A percentile compares a stretch with the other conserved stretches of the same genome.
Conservation (phyloP, 495 filamentous ascomycete genomes). For the Letharia lupina region DNA sequence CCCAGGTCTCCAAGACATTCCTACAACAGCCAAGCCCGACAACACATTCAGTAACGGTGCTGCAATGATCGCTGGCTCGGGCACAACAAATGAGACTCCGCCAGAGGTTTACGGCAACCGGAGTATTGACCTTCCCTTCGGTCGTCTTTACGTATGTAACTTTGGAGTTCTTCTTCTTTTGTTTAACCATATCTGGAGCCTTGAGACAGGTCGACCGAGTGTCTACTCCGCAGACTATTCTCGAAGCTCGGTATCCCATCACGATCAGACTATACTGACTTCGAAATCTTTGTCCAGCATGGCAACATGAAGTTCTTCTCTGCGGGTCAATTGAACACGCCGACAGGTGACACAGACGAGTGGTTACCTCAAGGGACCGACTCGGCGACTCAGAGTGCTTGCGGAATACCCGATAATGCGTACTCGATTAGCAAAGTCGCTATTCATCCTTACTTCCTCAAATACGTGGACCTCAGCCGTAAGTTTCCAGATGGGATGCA, state of each 20-base stretch:
- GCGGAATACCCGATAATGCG: constrained; percentile 28
- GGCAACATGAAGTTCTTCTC: constrained; percentile 26
- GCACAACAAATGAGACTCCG: constrained; percentile 8
- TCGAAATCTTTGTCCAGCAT: neutral
- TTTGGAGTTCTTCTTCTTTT: neutral
- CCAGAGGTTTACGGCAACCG: constrained; percentile 20
- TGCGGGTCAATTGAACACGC: constrained; percentile 18
- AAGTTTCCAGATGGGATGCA: constrained; percentile 4
- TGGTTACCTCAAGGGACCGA: constrained; percentile 20
- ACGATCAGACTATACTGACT: neutral
- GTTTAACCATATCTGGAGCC: neutral
- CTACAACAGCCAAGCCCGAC: constrained; percentile 17
- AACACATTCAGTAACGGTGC: constrained; percentile 21
- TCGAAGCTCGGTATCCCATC: neutral
- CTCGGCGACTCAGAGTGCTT: constrained; percentile 25
- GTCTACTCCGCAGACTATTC: neutral
- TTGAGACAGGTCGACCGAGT: neutral
- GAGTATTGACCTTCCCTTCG: constrained; percentile 23
- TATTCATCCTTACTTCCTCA: constrained; percentile 28
- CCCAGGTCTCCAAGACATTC: constrained; percentile 19
- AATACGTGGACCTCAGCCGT: constrained; percentile 26
- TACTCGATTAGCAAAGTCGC: constrained; percentile 24
- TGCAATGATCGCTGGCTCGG: neutral
- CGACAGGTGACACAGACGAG: constrained; percentile 12
- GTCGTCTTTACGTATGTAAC: constrained; percentile 20